phyloP scores from a whole-genome alignment of 2,329 filamentous ascomycete genomes.

The Hyphodiscus sp. region DNA sequence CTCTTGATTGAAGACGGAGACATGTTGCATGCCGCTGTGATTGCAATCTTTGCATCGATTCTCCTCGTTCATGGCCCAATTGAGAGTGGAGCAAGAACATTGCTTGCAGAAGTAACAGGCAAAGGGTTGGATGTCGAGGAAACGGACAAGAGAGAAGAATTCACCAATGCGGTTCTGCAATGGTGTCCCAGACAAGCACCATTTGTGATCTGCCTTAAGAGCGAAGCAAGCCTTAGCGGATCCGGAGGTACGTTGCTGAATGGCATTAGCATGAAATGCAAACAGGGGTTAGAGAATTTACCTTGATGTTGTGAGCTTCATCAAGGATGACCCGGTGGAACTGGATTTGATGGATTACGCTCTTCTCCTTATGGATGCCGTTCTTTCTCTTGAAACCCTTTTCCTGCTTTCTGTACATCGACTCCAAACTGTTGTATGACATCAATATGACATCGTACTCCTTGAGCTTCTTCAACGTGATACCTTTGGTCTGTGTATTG shows the following conservation, averaged over 20 bases:
- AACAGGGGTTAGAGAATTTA: slow-evolving; percentile 25
- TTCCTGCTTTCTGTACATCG: slow-evolving; percentile 84
- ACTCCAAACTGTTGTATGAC: slow-evolving; percentile 89
- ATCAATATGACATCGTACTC: slow-evolving; percentile 93
- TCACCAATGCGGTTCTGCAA: slow-evolving; percentile 96
- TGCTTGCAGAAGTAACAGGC: slow-evolving; percentile 90
- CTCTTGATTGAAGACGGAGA: slow-evolving; percentile 91
- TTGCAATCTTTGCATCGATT: slow-evolving; percentile 66
- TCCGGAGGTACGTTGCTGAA: slow-evolving; percentile 70
- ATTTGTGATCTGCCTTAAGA: slow-evolving; percentile 79
- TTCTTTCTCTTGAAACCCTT: slow-evolving; percentile 82
- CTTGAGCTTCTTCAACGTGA: slow-evolving; percentile 68
- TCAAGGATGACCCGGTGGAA: slow-evolving; percentile 93
- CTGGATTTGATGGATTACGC: slow-evolving; percentile 73
- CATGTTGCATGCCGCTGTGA: slow-evolving; percentile 46
- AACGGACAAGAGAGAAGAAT: slow-evolving; percentile 90
- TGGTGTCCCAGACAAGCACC: slow-evolving; percentile 92
- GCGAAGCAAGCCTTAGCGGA: slow-evolving; percentile 95
- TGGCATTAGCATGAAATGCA: slow-evolving; percentile 7
- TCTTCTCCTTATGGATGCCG: slow-evolving; percentile 72
- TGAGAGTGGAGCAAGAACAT: slow-evolving; percentile 72
- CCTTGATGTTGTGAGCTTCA: slow-evolving; percentile 91
- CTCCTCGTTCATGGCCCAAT: slow-evolving; percentile 73
- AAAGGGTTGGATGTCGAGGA: slow-evolving; percentile 83
- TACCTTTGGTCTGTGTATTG: slow-evolving; percentile 72